phyloP scores from a whole-genome alignment of 1,139 yeast genomes.

The Lodderomyces margitis region DNA sequence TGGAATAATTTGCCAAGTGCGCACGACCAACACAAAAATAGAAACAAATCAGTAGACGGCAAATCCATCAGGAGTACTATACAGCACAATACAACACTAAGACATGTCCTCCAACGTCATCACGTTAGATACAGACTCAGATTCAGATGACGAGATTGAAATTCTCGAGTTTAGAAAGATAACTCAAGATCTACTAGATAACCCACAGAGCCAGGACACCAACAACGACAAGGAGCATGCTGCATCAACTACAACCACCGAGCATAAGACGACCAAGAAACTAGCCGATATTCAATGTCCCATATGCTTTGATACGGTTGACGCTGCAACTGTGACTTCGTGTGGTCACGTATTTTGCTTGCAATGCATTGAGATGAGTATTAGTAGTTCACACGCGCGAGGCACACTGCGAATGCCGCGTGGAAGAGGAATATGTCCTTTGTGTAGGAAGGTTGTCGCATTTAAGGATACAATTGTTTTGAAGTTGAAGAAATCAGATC shows the following conservation, averaged over 20 bases:
- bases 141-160: constrained; percentile 33
- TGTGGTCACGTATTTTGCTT: constrained; percentile 50
- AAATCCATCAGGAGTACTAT: not conserved
- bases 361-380: constrained; percentile 43
- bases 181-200: constrained; percentile 34
- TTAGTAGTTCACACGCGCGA: constrained; percentile 42
- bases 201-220: constrained; percentile 20
- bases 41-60: not conserved
- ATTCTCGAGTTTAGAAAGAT: constrained; percentile 38
- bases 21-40: not conserved
- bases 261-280: constrained; percentile 27
- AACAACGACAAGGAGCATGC: not conserved
- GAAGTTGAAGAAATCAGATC: constrained; percentile 27
- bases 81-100: not conserved
- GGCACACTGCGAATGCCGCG: constrained; percentile 38
- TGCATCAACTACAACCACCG: constrained; percentile 10
- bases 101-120: constrained; percentile 1
- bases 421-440: constrained; percentile 47
- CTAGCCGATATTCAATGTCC: constrained; percentile 44
- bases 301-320: constrained; percentile 44
- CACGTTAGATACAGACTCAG: not conserved
- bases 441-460: constrained; percentile 40
- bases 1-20: too few relatives aligned
- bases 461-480: constrained; percentile 42
- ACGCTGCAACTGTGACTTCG: constrained; percentile 40